phyloP scores from a whole-genome alignment of 2,329 filamentous ascomycete species.

The Ilyonectria mors-panacis region DNA sequence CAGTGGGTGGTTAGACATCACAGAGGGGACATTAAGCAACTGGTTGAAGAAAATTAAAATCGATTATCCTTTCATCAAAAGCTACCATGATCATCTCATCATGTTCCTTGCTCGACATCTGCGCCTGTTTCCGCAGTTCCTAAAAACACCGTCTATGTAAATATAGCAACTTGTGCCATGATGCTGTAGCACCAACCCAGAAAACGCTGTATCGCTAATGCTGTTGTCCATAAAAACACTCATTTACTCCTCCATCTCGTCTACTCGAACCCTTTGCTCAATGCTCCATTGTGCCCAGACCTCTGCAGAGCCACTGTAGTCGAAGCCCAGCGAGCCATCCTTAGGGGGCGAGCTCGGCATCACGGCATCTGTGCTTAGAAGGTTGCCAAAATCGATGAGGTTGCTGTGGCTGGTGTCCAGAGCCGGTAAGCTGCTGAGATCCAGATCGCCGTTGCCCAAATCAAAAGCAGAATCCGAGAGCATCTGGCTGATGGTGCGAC shows the following conservation, averaged over 20 bases:
- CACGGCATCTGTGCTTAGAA: constrained; percentile 63
- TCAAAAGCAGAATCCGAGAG: constrained; percentile 70
- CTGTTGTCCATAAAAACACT: constrained; percentile 23
- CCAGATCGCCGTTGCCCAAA: constrained; percentile 60
- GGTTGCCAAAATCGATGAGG: constrained; percentile 63
- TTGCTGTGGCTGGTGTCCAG: constrained; percentile 54
- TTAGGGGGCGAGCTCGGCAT: constrained; percentile 66
- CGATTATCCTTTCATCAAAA: constrained; percentile 18
- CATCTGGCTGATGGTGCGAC: constrained; percentile 74
- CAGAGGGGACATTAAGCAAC: not conserved
- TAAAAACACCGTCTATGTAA: constrained; percentile 23
- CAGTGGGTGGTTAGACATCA: not conserved
- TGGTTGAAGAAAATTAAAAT: not conserved
- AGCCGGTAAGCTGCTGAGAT: constrained; percentile 58
- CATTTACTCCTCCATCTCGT: constrained; percentile 40
- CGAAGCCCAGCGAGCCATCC: constrained; percentile 46
- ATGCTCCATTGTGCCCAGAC: constrained; percentile 52
- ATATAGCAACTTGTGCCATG: constrained; percentile 27
- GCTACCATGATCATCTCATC: constrained; percentile 11
- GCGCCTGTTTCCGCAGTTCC: constrained; percentile 11
- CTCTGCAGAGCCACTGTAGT: constrained; percentile 49
- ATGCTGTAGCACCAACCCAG: constrained; percentile 38
- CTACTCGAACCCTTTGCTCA: constrained; percentile 33
- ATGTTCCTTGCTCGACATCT: constrained; percentile 12
- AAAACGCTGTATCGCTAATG: constrained; percentile 29